Evolutionary conservation across 2,329 filamentous ascomycete species (phyloP), one percentile per base, ranked within the genome.

Genomic region (Daldinia eschscholtzii): DNA sequence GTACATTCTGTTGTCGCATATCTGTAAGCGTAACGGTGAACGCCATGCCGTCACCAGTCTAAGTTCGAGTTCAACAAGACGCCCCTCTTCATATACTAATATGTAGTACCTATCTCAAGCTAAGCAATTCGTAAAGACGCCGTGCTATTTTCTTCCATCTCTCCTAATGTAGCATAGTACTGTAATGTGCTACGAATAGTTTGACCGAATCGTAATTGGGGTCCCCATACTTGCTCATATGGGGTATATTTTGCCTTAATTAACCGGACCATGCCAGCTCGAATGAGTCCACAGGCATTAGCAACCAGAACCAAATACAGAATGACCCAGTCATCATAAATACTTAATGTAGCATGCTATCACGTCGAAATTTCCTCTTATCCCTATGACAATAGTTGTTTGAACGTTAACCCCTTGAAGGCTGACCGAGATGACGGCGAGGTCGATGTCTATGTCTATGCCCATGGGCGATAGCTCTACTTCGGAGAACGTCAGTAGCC

Each of bases 241-340:
- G 12, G 35, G 35, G 13, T 42, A 46, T 37, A 69, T 71, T 71
- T 64, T 67, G 37, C 66, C 66, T 61, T 44, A 67, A 71, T 71
- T 71, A 69, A 26, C 66, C 60, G 63, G 66, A 46, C 35, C 12
- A 48, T 46, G 60, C 57, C 57, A 67, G 46, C 28, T 57, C 59
- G 53, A 68, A 60, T 58, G n/a, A 57, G 6, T 55, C 44, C 28
- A 23, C 57, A 33, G 28, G 41, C 5, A 67, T 67, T 61, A 48
- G 18, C 46, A 60, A 64, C 23, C 37, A 41, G 48, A 44, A 3
- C 28, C 35, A 44, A 20, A 55, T 67, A 67, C 57, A 60, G 62
- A 70, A 65, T 57, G 46, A 23, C 13, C 20, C 7, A 18, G 10
- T 20, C 20, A 6, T 41, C 52, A 30, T 18, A 57, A 37, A 56